Evolutionary conservation across 1,284 basidiomycete species (phyloP).

Genomic region (Pisolithus thermaeus): DNA sequence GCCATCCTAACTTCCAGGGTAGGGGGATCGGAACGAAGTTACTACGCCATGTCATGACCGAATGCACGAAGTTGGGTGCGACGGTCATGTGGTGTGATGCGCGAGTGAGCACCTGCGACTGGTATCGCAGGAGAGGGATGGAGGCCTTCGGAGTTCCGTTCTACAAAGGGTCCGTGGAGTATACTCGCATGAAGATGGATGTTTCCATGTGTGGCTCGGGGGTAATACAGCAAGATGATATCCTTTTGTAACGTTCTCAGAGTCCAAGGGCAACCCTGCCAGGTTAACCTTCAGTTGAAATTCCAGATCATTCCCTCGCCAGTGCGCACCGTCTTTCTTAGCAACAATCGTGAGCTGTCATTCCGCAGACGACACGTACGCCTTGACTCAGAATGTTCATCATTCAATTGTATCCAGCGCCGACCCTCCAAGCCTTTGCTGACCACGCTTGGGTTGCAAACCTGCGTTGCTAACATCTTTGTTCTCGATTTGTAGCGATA

Average conservation of each 20-base stretch:
- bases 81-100: conserved; percentile 53
- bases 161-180: conserved; percentile 37
- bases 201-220: conserved; percentile 4
- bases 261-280: background rate
- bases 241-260: background rate
- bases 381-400: too few relatives aligned
- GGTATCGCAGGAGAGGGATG: conserved; percentile 53
- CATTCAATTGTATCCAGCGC: too few relatives aligned
- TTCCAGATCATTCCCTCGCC: too few relatives aligned
- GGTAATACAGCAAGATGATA: background rate
- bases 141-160: conserved; percentile 37
- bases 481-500: too few relatives aligned
- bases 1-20: conserved; percentile 37
- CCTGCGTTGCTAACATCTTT: too few relatives aligned
- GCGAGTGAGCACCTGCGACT: conserved; percentile 32
- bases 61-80: conserved; percentile 32
- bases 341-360: background rate
- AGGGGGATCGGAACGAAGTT: conserved; percentile 49
- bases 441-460: too few relatives aligned
- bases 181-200: conserved; percentile 35
- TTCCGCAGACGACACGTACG: too few relatives aligned
- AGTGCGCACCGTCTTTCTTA: background rate
- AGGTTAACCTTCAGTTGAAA: background rate
- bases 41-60: conserved; percentile 34
- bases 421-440: too few relatives aligned